Percentiles rank a stretch among this genome's conserved stretches.
phyloP scores from a whole-genome alignment of 1,284 basidiomycete genomes.

The Calocybe gambosa region DNA sequence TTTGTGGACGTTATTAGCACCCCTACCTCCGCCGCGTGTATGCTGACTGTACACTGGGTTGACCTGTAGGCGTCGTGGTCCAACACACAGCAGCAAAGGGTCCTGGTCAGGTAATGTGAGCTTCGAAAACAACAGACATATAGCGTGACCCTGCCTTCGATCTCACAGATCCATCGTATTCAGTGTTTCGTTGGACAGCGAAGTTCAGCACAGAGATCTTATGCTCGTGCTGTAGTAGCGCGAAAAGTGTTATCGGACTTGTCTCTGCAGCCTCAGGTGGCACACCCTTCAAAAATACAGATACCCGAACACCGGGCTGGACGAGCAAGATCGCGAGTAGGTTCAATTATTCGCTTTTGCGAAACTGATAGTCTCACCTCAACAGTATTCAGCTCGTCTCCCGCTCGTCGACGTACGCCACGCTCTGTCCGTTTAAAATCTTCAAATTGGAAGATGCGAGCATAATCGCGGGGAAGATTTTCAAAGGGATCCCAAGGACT shows the following conservation, averaged over 20 bases:
- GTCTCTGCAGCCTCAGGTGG: slow-evolving; percentile 46
- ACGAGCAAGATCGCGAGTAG: slow-evolving; percentile 4
- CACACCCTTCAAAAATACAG: slow-evolving; percentile 67
- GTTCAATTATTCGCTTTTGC: background rate
- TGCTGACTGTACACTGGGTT: slow-evolving; percentile 93
- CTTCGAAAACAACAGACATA: background rate
- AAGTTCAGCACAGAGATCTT: slow-evolving; percentile 95
- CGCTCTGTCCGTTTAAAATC: slow-evolving; percentile 87
- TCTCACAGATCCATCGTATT: slow-evolving; percentile 82
- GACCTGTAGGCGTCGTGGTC: slow-evolving; percentile 79
- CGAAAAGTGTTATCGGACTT: slow-evolving; percentile 72
- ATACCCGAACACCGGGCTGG: slow-evolving; percentile 78
- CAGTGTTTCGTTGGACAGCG: slow-evolving; percentile 91
- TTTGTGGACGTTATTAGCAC: slow-evolving; percentile 96
- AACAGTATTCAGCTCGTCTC: slow-evolving; percentile 52
- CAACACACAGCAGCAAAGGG: slow-evolving; percentile 82
- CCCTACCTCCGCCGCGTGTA: slow-evolving; percentile 82
- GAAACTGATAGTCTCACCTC: slow-evolving; percentile 41
- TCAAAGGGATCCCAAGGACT: slow-evolving; percentile 98
- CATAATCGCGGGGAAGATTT: slow-evolving; percentile 92
- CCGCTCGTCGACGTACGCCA: slow-evolving; percentile 61
- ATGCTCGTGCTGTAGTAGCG: slow-evolving; percentile 91
- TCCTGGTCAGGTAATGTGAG: slow-evolving; percentile 46
- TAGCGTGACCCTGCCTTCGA: slow-evolving; percentile 64
- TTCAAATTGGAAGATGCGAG: slow-evolving; percentile 95